These are phyloP conservation scores for Euryodendron excelsum DNA, from an alignment of 148 eudicot species.

Conservation along the genomic window DNA sequence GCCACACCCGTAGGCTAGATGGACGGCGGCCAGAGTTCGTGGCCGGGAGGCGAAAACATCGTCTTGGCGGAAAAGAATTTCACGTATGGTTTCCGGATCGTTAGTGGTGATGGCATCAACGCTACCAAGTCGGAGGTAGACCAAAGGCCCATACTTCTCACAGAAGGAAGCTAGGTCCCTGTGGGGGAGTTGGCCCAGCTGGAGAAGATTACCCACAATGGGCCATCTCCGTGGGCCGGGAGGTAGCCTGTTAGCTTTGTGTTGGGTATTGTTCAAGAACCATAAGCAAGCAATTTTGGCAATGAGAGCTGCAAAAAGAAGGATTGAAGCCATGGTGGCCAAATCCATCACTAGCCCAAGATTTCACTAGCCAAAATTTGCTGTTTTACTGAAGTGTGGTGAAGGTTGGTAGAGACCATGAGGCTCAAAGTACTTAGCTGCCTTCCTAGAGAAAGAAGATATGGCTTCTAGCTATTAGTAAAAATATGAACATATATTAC, in stretches of 20 bases:
- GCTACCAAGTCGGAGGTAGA: slow-evolving; percentile 70
- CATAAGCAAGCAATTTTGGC: slow-evolving; percentile 28
- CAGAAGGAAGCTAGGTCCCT: slow-evolving; percentile 80
- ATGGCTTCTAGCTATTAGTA: neutral
- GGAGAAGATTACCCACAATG: slow-evolving; percentile 87
- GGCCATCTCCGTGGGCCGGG: slow-evolving; percentile 93
- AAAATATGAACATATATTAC: neutral
- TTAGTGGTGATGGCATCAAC: slow-evolving; percentile 94
- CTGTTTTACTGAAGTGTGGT: neutral
- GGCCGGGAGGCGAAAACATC: slow-evolving; percentile 88
- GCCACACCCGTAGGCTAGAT: slow-evolving; percentile 71
- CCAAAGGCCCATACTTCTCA: slow-evolving; percentile 76
- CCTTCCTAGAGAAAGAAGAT: neutral
- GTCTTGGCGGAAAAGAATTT: slow-evolving; percentile 72
- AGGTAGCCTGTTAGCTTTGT: slow-evolving; percentile 41
- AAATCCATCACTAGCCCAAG: slow-evolving; percentile 29
- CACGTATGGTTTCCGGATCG: slow-evolving; percentile 73
- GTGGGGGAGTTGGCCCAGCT: slow-evolving; percentile 72
- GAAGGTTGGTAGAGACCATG: neutral
- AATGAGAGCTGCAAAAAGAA: slow-evolving; percentile 33
- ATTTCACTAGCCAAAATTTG: neutral
- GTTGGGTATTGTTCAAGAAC: slow-evolving; percentile 15
- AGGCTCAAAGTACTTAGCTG: neutral
- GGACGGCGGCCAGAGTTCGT: slow-evolving; percentile 73
- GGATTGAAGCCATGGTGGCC: slow-evolving; percentile 25